A percentile compares a stretch with the other conserved stretches of the same genome.
Evolutionary conservation across 1,139 yeast genomes (phyloP).

Genomic region (Suhomyces bokatorum): DNA sequence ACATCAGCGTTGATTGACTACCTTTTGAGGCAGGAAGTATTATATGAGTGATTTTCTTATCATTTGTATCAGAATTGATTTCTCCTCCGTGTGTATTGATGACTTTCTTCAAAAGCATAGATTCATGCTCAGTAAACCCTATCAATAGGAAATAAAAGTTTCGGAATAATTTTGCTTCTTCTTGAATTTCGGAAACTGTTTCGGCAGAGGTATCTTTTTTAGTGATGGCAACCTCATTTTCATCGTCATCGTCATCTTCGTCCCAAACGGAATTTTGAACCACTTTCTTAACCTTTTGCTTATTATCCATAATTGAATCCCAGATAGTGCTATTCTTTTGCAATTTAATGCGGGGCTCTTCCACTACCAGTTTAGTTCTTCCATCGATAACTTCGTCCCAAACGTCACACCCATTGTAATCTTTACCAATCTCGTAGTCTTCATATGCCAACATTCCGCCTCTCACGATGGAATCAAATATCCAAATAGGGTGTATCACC

Average conservation of each 20-base stretch:
- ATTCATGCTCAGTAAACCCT: constrained; percentile 40
- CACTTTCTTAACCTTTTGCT: constrained; percentile 17
- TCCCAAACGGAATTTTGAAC: constrained; percentile 34
- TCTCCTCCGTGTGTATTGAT: constrained; percentile 48
- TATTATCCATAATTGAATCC: constrained; percentile 51
- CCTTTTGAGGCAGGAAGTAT: constrained; percentile 44
- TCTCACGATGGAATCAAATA: constrained; percentile 61
- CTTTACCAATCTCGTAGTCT: constrained; percentile 36
- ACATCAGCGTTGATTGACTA: constrained; percentile 24
- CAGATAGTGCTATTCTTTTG: constrained; percentile 39
- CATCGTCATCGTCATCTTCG: constrained; percentile 19
- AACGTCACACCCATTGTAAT: constrained; percentile 48
- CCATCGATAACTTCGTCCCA: constrained; percentile 39
- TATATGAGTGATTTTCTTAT: constrained; percentile 36
- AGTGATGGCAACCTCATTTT: neutral
- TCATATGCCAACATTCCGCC: constrained; percentile 56
- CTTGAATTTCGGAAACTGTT: neutral
- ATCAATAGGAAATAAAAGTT: constrained; percentile 38
- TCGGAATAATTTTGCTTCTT: constrained; percentile 27
- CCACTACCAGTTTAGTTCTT: constrained; percentile 1
- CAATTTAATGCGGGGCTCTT: constrained; percentile 19
- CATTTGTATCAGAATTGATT: constrained; percentile 22
- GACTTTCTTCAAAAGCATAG: constrained; percentile 33
- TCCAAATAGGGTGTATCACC: constrained; percentile 75
- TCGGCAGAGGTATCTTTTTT: neutral